Evolutionary conservation across 106 monocot genomes (phyloP), one percentile per base, ranked within the genome.

Genomic region (Allium cepa): DNA sequence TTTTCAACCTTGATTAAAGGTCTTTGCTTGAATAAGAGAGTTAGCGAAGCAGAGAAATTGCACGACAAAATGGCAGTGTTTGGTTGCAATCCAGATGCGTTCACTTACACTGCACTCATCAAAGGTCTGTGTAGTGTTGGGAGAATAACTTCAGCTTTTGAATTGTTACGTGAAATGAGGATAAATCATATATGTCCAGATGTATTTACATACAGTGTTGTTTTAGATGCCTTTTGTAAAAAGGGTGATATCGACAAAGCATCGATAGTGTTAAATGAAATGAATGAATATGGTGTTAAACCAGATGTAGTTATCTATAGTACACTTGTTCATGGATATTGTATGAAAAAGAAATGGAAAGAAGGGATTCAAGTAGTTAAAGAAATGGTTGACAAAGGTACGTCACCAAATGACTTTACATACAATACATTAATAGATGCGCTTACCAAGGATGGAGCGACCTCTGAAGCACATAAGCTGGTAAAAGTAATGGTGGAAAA

Each of bases 31-130:
- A 57, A 70, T 46, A 69, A 62, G 9, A 61, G 64, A 61, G 67
- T 77, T 28, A 10, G 2, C 11, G 77, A 80, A 18, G 84, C 80
- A 15, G 1, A 57, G 1, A 13, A 10, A 49, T 13, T 81, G 51
- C 49, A 71, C 36, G 51, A 81, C 11, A 69, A 66, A 81, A 85
- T 72, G 66, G 15, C 48, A 0, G 47, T 36, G 46, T 17, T 49
- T 55, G 28, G 67, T 27, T 45, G 56, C 14, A 45, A 11, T 6
- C 80, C 77, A 13, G 59, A 79, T 28, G 76, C 60, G 11, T n/a
- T 82, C 55, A 76, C 73, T 11, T 86, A 58, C 66, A 76, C 50
- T 14, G 70, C 68, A 7, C 58, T 82, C 36, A 82, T 86, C 57
- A 64, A 79, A 18, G 71, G 64, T 11, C 57, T 86, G 4, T 82